Base-by-base conservation (phyloP, 345 rosid genomes). In the Mallotus nudiflorus region DNA sequence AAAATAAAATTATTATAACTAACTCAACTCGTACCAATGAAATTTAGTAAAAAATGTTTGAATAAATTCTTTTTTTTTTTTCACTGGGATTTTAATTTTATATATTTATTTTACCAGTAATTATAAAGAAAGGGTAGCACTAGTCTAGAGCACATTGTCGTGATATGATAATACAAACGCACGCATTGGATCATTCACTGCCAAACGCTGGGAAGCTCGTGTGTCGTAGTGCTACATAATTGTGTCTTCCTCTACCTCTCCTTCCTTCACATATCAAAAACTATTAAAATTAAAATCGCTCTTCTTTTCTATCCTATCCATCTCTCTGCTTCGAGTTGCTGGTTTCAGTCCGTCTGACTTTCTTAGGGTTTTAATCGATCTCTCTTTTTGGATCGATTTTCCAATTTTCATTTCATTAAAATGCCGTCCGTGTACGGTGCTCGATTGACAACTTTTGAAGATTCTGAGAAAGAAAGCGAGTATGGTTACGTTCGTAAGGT, bases 401-500 rank as follows among this genome's bases (percentile, higher is more conserved):
- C 28, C 33, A 48, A 39, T 59, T 70, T 44, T 40, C 40, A 2
- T 68, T 33, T 15, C 46, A 19, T 50, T n/a, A 75, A 83, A 81
- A 96, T 96, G 99, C 88, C 95, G 74, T 77, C 98, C 25, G 87
- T 80, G 46, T 89, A 96, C 78, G 97, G 89, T 82, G 89, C 87
- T 46, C 86, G 93, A 57, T 76, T 92, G 75, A 96, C 99, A 16
- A 89, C 99, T 20, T 96, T 92, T 67, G 97, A 96, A 80, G 99
- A 96, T 68, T 78, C 88, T 19, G 98, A 92, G 87, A 92, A 91
- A 81, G 99, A 91, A 88, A 92, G 98, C 82, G 97, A 96, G 89
- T 92, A 91, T 76, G 99, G 99, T 58, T 92, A 92, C 75, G 93
- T 92, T 72, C 99, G 97, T 65, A 92, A 96, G 99, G 98, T 91